phyloP scores from a whole-genome alignment of 768 basidiomycete genomes.

The Sistotremastrum suecicum region DNA sequence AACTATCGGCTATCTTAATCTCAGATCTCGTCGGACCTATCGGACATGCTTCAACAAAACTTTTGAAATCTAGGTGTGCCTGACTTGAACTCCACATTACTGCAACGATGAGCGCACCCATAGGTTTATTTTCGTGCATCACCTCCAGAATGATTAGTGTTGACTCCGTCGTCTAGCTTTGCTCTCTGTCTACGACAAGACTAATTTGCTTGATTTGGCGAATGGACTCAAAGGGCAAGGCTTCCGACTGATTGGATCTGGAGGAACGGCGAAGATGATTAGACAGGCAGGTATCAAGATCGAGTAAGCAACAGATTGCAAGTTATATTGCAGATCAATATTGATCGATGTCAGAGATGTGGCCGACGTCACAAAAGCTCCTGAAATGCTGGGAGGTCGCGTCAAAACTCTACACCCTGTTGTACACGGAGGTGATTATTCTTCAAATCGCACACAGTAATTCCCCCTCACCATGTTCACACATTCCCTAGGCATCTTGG shows the following conservation, averaged over 20 bases:
- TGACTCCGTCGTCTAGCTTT: constrained; percentile 37
- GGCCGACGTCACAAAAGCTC: constrained; percentile 91
- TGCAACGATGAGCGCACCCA: no score
- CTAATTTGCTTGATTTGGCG: constrained; percentile 77
- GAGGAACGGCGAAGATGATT: constrained; percentile 96
- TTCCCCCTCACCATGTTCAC: background rate
- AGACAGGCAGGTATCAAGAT: constrained; percentile 85
- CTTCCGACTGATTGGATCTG: constrained; percentile 83
- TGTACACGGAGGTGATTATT: constrained; percentile 76
- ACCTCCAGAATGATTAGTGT: background rate
- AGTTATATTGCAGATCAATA: background rate
- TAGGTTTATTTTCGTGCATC: background rate
- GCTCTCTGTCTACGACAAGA: constrained; percentile 94
- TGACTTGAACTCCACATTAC: no score
- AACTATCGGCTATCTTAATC: background rate
- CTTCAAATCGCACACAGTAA: constrained; percentile 2
- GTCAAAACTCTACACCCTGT: constrained; percentile 98
- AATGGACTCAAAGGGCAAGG: constrained; percentile 69
- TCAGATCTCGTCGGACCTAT: background rate
- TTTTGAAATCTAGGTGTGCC: no score
- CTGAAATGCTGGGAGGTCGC: constrained; percentile 96
- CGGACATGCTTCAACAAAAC: no score
- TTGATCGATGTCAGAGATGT: constrained; percentile 56
- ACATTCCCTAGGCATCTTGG: constrained; percentile 63
- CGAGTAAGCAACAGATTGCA: constrained; percentile 40